Base-by-base conservation (phyloP, 768 basidiomycete species). In the Boletus coccyginus region DNA sequence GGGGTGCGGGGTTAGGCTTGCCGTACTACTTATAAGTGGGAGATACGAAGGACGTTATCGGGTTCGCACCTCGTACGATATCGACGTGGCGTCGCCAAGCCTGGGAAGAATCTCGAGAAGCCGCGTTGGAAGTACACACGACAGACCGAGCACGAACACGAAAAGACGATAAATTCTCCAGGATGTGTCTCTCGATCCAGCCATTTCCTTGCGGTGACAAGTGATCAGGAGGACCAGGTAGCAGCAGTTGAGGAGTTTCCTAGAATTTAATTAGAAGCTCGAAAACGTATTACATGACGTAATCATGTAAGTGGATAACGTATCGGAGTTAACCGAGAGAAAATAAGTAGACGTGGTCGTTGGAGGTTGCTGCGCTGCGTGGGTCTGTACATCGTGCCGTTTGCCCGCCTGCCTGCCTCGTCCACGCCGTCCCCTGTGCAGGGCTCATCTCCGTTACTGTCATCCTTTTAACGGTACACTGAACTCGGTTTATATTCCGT, bases 371-470 rank as follows among this genome's bases (percentile, higher is more conserved):
- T 62, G 63, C 61, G 63, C 50, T 56, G 50, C 58, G 63, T 63
- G 58, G 27, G 27, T 27, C 27, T 27, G 27, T 27, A 27, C 57
- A 56, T 63, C 48, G 29, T 56, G 43, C 27, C 27, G 27, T 27
- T 56, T 53, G 41, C 24, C 56, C 45, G 45, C 48, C 53, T 54
- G 52, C 52, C 55, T 39, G 39, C 45, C 50, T 52, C 54, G 49
- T 55, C 54, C 54, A 24, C 49, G 32, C 49, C 49, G 52, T 55
- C 46, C 27, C 52, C 50, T 53, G 55, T 59, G 55, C 53, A 60
- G 61, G 63, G 31, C 63, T 59, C 64, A 68, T 70, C 46, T 66
- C 66, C 66, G 64, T 60, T 40, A 41, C 51, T n/a, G 5, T n/a
- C 10, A 8, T 21, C 51, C 44, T 66, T 62, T 68, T 56, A 70